Evolutionary conservation across 2,329 filamentous ascomycete species (phyloP).

Genomic region (Geosmithia flava): DNA sequence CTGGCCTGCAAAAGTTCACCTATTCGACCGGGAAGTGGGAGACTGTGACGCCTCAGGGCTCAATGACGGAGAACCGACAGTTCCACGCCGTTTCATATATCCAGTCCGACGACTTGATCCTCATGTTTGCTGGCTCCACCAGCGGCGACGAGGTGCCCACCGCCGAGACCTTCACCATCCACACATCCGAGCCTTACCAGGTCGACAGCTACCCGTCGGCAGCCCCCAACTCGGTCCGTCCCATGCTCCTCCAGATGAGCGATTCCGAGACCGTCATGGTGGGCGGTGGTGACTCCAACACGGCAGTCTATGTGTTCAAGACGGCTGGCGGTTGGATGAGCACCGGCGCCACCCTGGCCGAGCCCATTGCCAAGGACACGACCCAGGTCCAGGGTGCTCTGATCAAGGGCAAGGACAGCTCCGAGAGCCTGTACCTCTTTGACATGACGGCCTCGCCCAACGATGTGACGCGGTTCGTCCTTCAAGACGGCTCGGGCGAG

Average conservation of each 20-base stretch:
- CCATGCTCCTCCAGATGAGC: constrained; percentile 66
- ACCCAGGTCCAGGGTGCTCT: constrained; percentile 48
- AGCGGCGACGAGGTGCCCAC: constrained; percentile 46
- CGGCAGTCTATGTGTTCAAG: constrained; percentile 61
- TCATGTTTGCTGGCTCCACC: constrained; percentile 70
- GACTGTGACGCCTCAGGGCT: constrained; percentile 25
- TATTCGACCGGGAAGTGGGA: constrained; percentile 43
- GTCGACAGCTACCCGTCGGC: constrained; percentile 46
- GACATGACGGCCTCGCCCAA: constrained; percentile 67
- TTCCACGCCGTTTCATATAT: constrained; percentile 71
- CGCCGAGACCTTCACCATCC: constrained; percentile 64
- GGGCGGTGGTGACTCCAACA: constrained; percentile 52
- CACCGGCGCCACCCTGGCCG: constrained; percentile 50
- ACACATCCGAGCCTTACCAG: constrained; percentile 49
- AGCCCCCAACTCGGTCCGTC: constrained; percentile 51
- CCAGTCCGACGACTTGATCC: constrained; percentile 53
- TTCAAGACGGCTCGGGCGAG: constrained; percentile 49
- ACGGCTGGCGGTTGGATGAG: constrained; percentile 50
- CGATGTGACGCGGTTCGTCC: constrained; percentile 54
- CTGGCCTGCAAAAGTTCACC: constrained; percentile 59
- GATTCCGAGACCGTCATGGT: constrained; percentile 59
- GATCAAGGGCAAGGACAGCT: constrained; percentile 60
- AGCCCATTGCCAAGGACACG: constrained; percentile 46
- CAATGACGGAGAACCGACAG: constrained; percentile 54
- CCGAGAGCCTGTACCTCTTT: constrained; percentile 68